These are phyloP conservation scores for Dendrostoma leiphaemia DNA, from an alignment of 2,329 filamentous ascomycete genomes.

Conservation along the genomic window DNA sequence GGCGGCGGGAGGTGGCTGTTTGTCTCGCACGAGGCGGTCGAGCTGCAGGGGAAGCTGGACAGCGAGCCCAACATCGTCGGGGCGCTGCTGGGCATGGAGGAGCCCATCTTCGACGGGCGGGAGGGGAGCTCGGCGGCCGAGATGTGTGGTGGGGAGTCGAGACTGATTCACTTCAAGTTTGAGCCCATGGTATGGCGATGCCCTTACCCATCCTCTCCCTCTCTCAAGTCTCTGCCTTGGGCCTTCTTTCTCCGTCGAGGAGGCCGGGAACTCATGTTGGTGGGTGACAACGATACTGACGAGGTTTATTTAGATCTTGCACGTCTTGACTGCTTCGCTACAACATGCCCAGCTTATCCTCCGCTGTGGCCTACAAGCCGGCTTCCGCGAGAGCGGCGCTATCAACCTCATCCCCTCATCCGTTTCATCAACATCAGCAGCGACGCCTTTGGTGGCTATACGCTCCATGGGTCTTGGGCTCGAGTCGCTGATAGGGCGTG, in stretches of 20 bases:
- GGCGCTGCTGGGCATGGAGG: constrained; percentile 40
- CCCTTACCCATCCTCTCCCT: background rate
- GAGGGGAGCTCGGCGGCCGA: constrained; percentile 19
- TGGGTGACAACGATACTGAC: background rate
- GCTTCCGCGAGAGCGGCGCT: constrained; percentile 88
- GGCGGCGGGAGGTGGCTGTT: constrained; percentile 82
- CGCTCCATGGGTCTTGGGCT: constrained; percentile 79
- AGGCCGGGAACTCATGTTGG: background rate
- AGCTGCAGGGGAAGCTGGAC: constrained; percentile 22
- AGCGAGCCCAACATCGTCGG: constrained; percentile 20
- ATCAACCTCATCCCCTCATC: constrained; percentile 55
- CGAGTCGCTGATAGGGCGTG: constrained; percentile 73
- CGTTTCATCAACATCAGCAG: constrained; percentile 26
- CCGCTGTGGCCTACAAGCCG: constrained; percentile 72
- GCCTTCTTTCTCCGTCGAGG: too few species aligned
- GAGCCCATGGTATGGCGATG: constrained; percentile 75
- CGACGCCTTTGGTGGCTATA: constrained; percentile 75
- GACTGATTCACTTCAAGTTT: constrained; percentile 82
- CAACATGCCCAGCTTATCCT: constrained; percentile 74
- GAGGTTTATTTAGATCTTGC: constrained; percentile 69
- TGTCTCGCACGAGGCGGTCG: constrained; percentile 77
- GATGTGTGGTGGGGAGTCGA: constrained; percentile 32
- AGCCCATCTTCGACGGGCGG: constrained; percentile 16
- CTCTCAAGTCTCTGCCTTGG: background rate
- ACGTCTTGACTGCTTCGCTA: constrained; percentile 76